phyloP scores from a whole-genome alignment of 2,329 filamentous ascomycete species.

The Pseudocercospora crystallina region DNA sequence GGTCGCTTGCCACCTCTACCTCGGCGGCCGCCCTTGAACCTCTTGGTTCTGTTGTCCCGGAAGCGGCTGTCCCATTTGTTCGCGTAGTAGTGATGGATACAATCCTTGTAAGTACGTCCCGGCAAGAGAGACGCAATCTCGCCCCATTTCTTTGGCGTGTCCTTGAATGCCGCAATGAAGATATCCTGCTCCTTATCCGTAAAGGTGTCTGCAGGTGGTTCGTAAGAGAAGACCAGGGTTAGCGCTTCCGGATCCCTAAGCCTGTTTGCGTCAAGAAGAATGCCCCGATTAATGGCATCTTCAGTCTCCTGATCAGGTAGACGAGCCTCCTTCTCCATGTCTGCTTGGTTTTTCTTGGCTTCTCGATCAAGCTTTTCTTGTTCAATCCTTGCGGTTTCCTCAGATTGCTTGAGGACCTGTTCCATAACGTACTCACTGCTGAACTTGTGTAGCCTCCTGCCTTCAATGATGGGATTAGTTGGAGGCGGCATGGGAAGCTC shows the following conservation, averaged over 20 bases:
- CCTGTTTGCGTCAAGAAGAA: constrained; percentile 67
- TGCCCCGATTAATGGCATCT: constrained; percentile 58
- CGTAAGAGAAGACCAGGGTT: constrained; percentile 68
- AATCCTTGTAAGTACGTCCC: constrained; percentile 71
- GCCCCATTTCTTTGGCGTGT: constrained; percentile 80
- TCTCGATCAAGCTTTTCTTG: constrained; percentile 55
- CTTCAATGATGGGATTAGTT: constrained; percentile 52
- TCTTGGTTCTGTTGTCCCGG: constrained; percentile 69
- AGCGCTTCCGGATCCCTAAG: constrained; percentile 65
- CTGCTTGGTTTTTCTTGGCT: constrained; percentile 67
- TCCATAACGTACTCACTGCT: constrained; percentile 73
- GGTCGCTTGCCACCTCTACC: constrained; percentile 51
- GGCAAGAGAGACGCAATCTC: constrained; percentile 68
- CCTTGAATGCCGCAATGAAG: constrained; percentile 73
- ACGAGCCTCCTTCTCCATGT: constrained; percentile 73
- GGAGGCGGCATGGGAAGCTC: constrained; percentile 40
- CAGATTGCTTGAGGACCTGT: constrained; percentile 69
- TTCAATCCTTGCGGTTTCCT: constrained; percentile 69
- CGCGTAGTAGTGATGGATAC: constrained; percentile 83
- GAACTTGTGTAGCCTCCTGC: constrained; percentile 55
- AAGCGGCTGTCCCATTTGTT: constrained; percentile 74
- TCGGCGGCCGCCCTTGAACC: constrained; percentile 35
- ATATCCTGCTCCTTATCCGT: constrained; percentile 66
- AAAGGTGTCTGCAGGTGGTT: constrained; percentile 74
- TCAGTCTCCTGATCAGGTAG: constrained; percentile 69